phyloP scores from a whole-genome alignment of 768 basidiomycete genomes.

The Naematelia aurantialba region DNA sequence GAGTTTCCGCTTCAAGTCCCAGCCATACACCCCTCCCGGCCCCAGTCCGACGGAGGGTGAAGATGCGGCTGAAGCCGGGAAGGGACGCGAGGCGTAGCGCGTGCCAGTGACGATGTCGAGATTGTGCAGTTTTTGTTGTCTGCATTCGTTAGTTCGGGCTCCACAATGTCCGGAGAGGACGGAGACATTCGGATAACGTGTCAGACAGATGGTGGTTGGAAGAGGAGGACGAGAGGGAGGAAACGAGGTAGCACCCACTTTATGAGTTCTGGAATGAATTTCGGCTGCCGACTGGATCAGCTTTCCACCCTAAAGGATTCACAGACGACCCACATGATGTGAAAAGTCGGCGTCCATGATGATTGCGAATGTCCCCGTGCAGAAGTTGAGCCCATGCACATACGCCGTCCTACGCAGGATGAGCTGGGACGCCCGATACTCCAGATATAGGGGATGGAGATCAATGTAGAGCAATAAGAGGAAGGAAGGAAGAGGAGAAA shows the following conservation, averaged over 20 bases:
- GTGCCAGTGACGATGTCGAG: slow-evolving; percentile 92
- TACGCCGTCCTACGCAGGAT: slow-evolving; percentile 69
- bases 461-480: too few relatives aligned
- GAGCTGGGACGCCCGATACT: too few relatives aligned
- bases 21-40: slow-evolving; percentile 84
- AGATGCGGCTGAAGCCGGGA: slow-evolving; percentile 49
- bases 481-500: too few relatives aligned
- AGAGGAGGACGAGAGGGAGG: too few relatives aligned
- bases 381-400: slow-evolving; percentile 84
- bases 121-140: slow-evolving; percentile 77
- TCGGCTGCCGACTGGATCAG: slow-evolving; percentile 59
- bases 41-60: slow-evolving; percentile 58
- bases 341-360: slow-evolving; percentile 98
- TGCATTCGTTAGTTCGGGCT: slow-evolving; percentile 42
- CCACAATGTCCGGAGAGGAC: neutral
- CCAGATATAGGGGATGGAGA: neutral
- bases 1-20: slow-evolving; percentile 85
- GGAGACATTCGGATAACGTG: neutral
- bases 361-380: slow-evolving; percentile 86
- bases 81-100: slow-evolving; percentile 60
- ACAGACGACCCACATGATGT: slow-evolving; percentile 66
- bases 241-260: slow-evolving; percentile 56
- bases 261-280: slow-evolving; percentile 91
- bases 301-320: neutral
- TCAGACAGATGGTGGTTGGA: too few relatives aligned